Base-by-base conservation (phyloP, 2,329 filamentous ascomycete genomes). In the Ophiostoma populinum region DNA sequence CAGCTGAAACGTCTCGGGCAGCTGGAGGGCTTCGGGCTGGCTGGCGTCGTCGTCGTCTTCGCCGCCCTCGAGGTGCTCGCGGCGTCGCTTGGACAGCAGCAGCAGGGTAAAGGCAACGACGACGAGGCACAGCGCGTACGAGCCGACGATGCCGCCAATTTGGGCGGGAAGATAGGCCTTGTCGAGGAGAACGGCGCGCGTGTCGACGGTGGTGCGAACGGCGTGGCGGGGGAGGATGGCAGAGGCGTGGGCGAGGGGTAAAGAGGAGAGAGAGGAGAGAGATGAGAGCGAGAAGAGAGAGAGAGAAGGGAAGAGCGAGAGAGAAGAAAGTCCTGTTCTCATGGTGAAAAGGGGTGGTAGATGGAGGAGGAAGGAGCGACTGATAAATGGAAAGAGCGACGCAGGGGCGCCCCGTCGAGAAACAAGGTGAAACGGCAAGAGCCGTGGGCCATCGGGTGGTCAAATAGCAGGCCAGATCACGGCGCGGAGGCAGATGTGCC, bases 111-210 rank as follows among this genome's bases (percentile, higher is more conserved):
- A 61, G 46, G 81, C 75, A 47, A 90, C 71, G 47, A 90, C 55
- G 48, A 83, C 63, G 49, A 92, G 65, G 24, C 74, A 80, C 41
- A 82, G 54, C 39, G 86, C 65, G 70, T 94, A 94, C 40, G 80
- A 76, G 41, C 76, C 83, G 40, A 87, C 67, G 40, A 95, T 80
- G 45, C 76, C 82, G 43, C 80, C 78, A 46, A 94, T 75, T 55
- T 94, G 78, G 40, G 73, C 75, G 13, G 85, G 82, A 16, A 94
- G 69, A 37, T 78, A 71, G 13, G 65, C 56, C 43, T 59, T 59
- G 51, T 85, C 63, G 55, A 37, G 73, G 52, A 7, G 67, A 59
- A 39, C 75, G 67, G 7, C 70, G 73, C 58, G 24, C 17, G 28
- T 72, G 64, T 38, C 70, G 70, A 54, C 27, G 71, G 70, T 22